phyloP scores from a whole-genome alignment of 2,329 filamentous ascomycete genomes.

The Penicillium sp. region DNA sequence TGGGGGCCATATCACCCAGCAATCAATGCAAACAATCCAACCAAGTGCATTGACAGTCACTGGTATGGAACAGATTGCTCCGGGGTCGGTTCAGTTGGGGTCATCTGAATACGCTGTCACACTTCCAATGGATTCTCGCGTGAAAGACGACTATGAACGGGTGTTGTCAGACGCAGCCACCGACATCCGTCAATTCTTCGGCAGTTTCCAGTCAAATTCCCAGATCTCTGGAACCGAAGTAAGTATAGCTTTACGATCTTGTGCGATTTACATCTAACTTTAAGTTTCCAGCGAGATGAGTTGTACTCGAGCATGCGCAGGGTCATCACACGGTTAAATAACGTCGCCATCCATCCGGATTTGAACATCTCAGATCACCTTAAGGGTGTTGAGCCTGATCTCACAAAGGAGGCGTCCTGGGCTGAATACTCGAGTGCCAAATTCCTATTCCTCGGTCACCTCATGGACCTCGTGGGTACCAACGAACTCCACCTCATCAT shows the following conservation, averaged over 20 bases:
- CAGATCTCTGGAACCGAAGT: conserved; percentile 28
- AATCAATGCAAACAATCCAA: conserved; percentile 38
- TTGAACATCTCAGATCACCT: conserved; percentile 44
- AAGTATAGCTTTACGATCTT: conserved; percentile 4
- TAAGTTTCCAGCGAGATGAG: conserved; percentile 21
- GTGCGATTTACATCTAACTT: conserved; percentile 15
- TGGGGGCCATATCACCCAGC: conserved; percentile 11
- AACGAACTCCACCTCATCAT: conserved; percentile 44
- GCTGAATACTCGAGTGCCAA: conserved; percentile 52
- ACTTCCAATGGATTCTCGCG: conserved; percentile 46
- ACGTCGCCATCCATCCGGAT: conserved; percentile 48
- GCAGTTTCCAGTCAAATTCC: conserved; percentile 14
- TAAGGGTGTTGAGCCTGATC: conserved; percentile 34
- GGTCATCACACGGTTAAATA: conserved; percentile 41
- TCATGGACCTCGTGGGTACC: conserved; percentile 38
- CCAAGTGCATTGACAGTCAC: conserved; percentile 38
- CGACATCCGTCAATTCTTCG: conserved; percentile 34
- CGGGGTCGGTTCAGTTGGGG: conserved; percentile 39
- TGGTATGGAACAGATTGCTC: conserved; percentile 26
- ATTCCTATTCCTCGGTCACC: conserved; percentile 47
- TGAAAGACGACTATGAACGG: conserved; percentile 46
- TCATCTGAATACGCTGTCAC: conserved; percentile 44
- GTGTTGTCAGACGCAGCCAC: conserved; percentile 32
- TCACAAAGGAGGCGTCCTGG: conserved; percentile 45
- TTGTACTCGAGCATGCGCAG: conserved; percentile 35